phyloP scores from a whole-genome alignment of 257 asterid genomes.

The Knoxia roxburghii region DNA sequence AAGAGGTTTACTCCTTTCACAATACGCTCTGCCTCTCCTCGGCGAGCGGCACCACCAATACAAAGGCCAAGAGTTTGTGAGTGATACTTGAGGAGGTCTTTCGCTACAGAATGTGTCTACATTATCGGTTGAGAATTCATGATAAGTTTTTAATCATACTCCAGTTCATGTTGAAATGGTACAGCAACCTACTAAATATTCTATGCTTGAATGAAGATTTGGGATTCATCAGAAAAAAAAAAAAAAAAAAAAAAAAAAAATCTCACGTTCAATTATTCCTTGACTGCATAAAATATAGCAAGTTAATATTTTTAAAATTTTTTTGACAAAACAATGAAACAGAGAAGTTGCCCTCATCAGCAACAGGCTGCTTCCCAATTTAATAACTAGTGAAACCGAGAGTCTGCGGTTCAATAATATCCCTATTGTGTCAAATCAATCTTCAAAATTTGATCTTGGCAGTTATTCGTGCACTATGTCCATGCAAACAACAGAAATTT shows the following conservation, averaged over 20 bases:
- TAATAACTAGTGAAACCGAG: background rate
- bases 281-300: background rate
- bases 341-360: background rate
- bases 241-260: background rate
- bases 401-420: background rate
- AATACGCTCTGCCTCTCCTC: conserved; percentile 77
- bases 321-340: background rate
- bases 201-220: background rate
- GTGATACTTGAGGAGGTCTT: conserved; percentile 78
- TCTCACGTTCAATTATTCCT: background rate
- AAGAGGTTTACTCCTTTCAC: conserved; percentile 76
- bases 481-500: background rate
- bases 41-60: conserved; percentile 77
- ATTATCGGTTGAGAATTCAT: conserved; percentile 13
- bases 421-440: background rate
- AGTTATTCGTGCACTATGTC: background rate
- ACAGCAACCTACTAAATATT: background rate
- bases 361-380: background rate
- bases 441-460: background rate
- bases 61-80: conserved; percentile 79
- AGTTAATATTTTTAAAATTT: background rate
- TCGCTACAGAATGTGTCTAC: conserved; percentile 93
- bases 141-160: background rate
- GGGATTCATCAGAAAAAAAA: too few species aligned
- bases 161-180: background rate